A percentile compares a stretch with the other conserved stretches of the same genome.
Conservation (phyloP, 2,329 filamentous ascomycete species). For the Drechslerella coelobrocha region DNA sequence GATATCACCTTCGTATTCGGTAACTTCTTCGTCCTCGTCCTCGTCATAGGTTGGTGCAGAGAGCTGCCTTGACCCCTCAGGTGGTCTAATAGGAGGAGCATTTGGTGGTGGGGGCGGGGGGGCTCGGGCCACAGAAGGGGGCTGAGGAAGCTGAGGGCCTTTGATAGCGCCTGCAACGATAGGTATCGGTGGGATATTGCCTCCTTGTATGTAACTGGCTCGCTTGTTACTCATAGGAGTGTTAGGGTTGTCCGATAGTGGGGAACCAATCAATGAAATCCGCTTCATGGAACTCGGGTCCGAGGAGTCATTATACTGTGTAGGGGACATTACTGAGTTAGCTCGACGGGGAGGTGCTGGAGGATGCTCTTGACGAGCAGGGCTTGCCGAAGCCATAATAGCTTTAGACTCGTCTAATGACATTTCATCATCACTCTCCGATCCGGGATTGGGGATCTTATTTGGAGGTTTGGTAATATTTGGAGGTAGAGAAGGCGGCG, state of each 20-base stretch:
- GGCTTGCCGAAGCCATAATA: constrained; percentile 57
- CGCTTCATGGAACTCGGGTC: constrained; percentile 25
- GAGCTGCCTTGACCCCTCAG: constrained; percentile 14
- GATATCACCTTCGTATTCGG: constrained; percentile 96
- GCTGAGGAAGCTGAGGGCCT: constrained; percentile 58
- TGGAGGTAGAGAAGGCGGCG: constrained; percentile 56
- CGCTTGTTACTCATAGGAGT: constrained; percentile 55
- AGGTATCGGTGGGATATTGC: constrained; percentile 57
- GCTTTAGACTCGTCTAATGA: constrained; percentile 64
- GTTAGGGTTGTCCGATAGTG: constrained; percentile 67
- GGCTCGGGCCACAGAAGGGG: constrained; percentile 61
- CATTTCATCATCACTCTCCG: constrained; percentile 87
- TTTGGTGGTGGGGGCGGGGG: constrained; percentile 71
- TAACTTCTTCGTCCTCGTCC: constrained; percentile 78
- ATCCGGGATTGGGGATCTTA: constrained; percentile 62
- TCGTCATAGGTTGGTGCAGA: constrained; percentile 60
- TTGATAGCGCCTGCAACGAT: background rate
- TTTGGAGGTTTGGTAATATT: constrained; percentile 50
- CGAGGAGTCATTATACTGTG: constrained; percentile 18
- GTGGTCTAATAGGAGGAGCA: constrained; percentile 65
- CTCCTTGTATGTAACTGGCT: constrained; percentile 53
- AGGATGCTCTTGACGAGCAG: constrained; percentile 13
- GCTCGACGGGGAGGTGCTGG: constrained; percentile 19
- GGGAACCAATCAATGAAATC: constrained; percentile 44
- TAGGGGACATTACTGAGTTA: constrained; percentile 60